Percentiles rank a stretch among this genome's conserved stretches.
phyloP scores from a whole-genome alignment of 2,329 filamentous ascomycete genomes.

The Colletotrichum sp. region DNA sequence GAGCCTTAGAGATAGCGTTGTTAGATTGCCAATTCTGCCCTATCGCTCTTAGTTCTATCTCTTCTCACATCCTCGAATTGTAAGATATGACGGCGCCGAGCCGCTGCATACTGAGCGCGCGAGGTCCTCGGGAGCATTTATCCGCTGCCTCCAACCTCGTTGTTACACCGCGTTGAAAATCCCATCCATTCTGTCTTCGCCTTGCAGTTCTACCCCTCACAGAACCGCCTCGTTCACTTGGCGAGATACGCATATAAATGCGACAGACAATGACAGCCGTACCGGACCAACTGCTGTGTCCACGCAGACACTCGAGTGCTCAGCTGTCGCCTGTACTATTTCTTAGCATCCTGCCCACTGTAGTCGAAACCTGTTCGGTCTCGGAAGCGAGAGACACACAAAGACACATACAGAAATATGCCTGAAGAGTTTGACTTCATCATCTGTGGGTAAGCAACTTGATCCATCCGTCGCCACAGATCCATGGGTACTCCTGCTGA shows the following conservation, averaged over 20 bases:
- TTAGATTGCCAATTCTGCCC: too few relatives aligned
- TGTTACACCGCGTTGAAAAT: background rate
- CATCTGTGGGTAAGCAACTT: background rate
- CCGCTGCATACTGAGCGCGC: too few relatives aligned
- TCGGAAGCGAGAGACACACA: background rate
- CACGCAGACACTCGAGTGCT: too few relatives aligned
- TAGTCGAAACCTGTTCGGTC: background rate
- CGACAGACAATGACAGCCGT: background rate
- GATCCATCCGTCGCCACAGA: background rate
- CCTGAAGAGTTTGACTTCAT: background rate
- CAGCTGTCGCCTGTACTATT: background rate
- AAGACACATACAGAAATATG: background rate
- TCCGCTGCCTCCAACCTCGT: background rate
- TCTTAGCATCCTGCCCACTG: background rate
- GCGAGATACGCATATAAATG: background rate
- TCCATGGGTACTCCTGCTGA: background rate
- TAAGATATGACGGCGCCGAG: too few relatives aligned
- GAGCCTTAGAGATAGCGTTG: too few relatives aligned
- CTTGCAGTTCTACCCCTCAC: background rate
- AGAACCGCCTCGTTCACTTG: rapidly evolving
- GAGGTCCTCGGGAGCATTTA: background rate
- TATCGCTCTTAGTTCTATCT: too few relatives aligned
- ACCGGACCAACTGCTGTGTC: too few relatives aligned
- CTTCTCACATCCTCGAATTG: too few relatives aligned
- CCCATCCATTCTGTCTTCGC: rapidly evolving